A percentile compares a stretch with the other conserved stretches of the same genome.
Conservation (phyloP, 2,329 filamentous ascomycete genomes). For the Colletotrichum tamarilloi region DNA sequence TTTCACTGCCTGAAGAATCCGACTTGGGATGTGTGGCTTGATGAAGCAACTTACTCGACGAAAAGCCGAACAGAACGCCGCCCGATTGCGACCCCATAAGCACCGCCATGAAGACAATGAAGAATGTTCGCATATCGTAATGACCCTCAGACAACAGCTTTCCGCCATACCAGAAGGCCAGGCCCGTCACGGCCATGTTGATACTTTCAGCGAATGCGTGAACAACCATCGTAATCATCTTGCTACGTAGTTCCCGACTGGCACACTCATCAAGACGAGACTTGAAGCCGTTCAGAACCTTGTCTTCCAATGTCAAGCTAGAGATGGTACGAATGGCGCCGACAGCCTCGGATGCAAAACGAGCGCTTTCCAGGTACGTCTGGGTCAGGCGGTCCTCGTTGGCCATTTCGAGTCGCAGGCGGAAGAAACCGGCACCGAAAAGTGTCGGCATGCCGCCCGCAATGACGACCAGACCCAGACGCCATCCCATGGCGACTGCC, state of each 20-base stretch:
- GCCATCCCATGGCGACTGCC: background rate
- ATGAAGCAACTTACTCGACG: constrained; percentile 44
- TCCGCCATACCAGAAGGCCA: background rate
- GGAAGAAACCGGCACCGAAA: constrained; percentile 46
- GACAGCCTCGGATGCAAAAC: constrained; percentile 73
- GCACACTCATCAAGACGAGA: background rate
- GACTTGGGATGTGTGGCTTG: background rate
- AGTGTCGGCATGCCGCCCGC: constrained; percentile 42
- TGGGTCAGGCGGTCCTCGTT: constrained; percentile 67
- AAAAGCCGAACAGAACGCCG: constrained; percentile 43
- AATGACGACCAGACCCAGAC: constrained; percentile 46
- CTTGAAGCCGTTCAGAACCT: constrained; percentile 49
- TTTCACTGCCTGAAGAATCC: constrained; percentile 16
- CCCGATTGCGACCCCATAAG: constrained; percentile 45
- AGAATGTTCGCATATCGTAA: constrained; percentile 41
- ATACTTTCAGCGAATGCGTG: background rate
- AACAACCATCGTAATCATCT: background rate
- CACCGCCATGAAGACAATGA: constrained; percentile 55
- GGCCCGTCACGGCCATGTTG: background rate
- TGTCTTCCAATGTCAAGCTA: constrained; percentile 69
- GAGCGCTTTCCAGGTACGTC: constrained; percentile 70
- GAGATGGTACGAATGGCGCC: constrained; percentile 72
- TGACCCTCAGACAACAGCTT: background rate
- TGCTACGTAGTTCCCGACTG: background rate
- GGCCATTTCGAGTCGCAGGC: constrained; percentile 64